Base-by-base conservation (phyloP, 23 red algal genomes). In the Cyanidiococcus yangmingshanensis region DNA sequence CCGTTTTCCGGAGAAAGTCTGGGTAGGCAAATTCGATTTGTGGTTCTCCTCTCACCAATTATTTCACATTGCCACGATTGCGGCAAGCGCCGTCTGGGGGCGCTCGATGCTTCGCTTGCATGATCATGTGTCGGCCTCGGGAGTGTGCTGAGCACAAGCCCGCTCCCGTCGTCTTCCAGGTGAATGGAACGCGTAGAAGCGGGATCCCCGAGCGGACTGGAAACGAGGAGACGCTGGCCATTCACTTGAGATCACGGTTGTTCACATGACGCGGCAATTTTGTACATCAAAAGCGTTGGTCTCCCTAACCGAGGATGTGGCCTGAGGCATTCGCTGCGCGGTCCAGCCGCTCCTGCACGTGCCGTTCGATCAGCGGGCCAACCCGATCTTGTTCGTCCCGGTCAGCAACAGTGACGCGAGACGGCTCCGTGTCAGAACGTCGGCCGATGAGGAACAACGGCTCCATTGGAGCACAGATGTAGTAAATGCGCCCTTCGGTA, bases 71-170 rank as follows among this genome's bases (percentile, higher is more conserved):
- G 63, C 63, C 12, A 71, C 63, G 7, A 35, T 71, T 7, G 63
- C 32, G 27, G 63, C 63, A 7, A 71, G 63, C 27, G 63, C 63
- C 7, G 21, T 71, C 63, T 71, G 63, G 63, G 63, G 21, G 27
- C 63, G 32, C 27, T 25, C 63, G n/a, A 71, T 71, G 63, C n/a
- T 71, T 71, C n/a, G n/a, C 63, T 35, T 71, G 7, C 63, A 71
- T 35, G n/a, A 71, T 71, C 63, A 35, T 35, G 63, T 35, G 32
- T 71, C 21, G n/a, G 63, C 63, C 7, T 15, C 45, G 45, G 45
- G 45, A 54, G 12, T 54, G 12, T 54, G 45, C 21, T 54, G 45
- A 54, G 45, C n/a, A n/a, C n/a, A n/a, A n/a, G n/a, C n/a, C n/a
- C n/a, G n/a, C n/a, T n/a, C n/a, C n/a, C n/a, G n/a, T n/a, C n/a